Percentiles rank a stretch among this genome's conserved stretches.
Evolutionary conservation across 768 basidiomycete species (phyloP).

Genomic region (Collybia nuda): DNA sequence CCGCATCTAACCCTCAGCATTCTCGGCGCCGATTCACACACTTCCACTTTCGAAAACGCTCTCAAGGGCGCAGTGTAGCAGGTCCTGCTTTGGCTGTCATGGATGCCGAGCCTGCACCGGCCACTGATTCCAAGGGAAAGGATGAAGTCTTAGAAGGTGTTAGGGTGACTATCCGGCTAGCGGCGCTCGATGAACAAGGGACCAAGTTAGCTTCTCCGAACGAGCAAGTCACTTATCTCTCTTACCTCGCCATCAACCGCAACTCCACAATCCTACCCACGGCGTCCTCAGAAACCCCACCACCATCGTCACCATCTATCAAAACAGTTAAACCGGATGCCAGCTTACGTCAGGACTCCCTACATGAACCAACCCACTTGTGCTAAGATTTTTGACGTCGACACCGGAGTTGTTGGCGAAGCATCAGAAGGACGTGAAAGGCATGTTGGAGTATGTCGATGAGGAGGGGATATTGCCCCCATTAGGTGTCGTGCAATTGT

Average conservation of each 20-base stretch:
- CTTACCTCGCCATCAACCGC: conserved; percentile 76
- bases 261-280: conserved; percentile 33
- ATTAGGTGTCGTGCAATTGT: conserved; percentile 83
- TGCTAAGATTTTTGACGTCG: conserved; percentile 86
- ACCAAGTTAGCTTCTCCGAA: conserved; percentile 68
- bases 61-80: conserved; percentile 50
- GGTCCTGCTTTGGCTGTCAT: conserved; percentile 81
- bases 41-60: conserved; percentile 66
- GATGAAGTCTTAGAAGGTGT: conserved; percentile 62
- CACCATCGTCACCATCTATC: conserved; percentile 45
- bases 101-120: conserved; percentile 57
- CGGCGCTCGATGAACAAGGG: conserved; percentile 78
- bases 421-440: conserved; percentile 70
- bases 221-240: conserved; percentile 86
- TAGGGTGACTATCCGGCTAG: conserved; percentile 74
- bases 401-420: conserved; percentile 68
- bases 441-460: conserved; percentile 77
- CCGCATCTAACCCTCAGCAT: conserved; percentile 14
- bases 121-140: conserved; percentile 33
- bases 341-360: conserved; percentile 33
- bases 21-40: conserved; percentile 60
- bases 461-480: conserved; percentile 83
- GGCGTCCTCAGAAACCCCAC: conserved; percentile 34
- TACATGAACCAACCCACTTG: conserved; percentile 62
- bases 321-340: conserved; percentile 42